These are phyloP conservation scores for Kodamaea fungicola DNA, from an alignment of 1,139 yeast species.

Conservation along the genomic window DNA sequence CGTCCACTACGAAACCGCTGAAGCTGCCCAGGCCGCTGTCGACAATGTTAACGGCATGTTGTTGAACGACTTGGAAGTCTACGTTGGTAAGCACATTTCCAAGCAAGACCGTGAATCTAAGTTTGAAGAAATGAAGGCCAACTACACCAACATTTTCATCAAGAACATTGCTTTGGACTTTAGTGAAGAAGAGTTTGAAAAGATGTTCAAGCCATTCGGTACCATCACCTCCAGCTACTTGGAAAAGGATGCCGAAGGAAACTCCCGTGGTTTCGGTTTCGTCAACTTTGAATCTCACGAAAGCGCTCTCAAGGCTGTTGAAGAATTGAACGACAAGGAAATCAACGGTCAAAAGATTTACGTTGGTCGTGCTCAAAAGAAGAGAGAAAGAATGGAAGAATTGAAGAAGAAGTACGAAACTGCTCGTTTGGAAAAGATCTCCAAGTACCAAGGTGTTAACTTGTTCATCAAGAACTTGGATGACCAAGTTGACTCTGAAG, in stretches of 20 bases:
- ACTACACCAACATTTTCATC: constrained; percentile 92
- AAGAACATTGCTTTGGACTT: constrained; percentile 80
- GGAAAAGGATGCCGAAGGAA: constrained; percentile 82
- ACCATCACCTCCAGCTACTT: constrained; percentile 79
- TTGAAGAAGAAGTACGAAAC: constrained; percentile 94
- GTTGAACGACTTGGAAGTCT: constrained; percentile 94
- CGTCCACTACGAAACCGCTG: constrained; percentile 93
- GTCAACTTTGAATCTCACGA: constrained; percentile 88
- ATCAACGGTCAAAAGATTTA: constrained; percentile 80
- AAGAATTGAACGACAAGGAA: constrained; percentile 85
- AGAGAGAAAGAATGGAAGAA: constrained; percentile 96
- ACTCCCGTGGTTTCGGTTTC: constrained; percentile 94
- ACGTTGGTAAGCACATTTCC: constrained; percentile 91
- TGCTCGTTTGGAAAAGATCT: constrained; percentile 85
- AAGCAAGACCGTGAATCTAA: constrained; percentile 95
- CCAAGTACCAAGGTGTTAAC: constrained; percentile 97
- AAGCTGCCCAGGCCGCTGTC: constrained; percentile 92
- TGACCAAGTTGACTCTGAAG: constrained; percentile 87
- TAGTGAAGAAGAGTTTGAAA: constrained; percentile 69
- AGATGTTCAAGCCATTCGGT: constrained; percentile 74
- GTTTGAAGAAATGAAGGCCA: constrained; percentile 86
- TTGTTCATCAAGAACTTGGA: constrained; percentile 95
- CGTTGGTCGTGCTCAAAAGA: constrained; percentile 99
- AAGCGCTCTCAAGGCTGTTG: constrained; percentile 88
- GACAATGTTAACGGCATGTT: constrained; percentile 98